A percentile compares a stretch with the other conserved stretches of the same genome.
Conservation (phyloP, 176 grass and related monocot species). For the Oryza glumipatula region DNA sequence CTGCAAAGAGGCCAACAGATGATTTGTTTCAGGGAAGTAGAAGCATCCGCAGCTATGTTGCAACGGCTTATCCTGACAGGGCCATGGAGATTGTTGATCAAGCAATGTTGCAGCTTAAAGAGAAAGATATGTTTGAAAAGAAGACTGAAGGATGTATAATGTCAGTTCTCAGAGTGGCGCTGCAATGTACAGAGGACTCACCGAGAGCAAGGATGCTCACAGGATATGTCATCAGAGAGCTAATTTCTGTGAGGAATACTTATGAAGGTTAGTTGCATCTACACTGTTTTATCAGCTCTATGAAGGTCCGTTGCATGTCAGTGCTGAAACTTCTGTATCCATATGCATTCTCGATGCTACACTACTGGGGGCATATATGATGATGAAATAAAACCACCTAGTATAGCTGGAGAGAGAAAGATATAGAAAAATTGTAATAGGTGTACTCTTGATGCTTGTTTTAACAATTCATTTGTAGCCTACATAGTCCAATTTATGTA, state of each 20-base stretch:
- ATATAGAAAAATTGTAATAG: no score
- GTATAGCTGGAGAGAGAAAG: no score
- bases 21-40: neutral
- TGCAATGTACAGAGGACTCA: neutral
- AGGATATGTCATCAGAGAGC: neutral
- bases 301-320: no score
- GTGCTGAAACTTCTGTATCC: no score
- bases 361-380: no score
- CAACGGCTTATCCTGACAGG: neutral
- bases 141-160: neutral
- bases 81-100: neutral
- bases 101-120: neutral
- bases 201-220: neutral
- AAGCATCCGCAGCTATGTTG: constrained; percentile 6
- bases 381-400: no score
- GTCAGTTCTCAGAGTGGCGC: neutral
- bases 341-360: no score
- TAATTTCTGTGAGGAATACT: neutral
- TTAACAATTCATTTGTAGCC: no score
- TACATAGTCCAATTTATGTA: no score
- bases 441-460: no score
- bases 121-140: neutral
- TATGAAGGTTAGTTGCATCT: neutral
- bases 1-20: neutral
- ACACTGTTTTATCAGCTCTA: neutral